These are phyloP conservation scores for Trametes cubensis DNA, from an alignment of 768 basidiomycete genomes.

Conservation along the genomic window DNA sequence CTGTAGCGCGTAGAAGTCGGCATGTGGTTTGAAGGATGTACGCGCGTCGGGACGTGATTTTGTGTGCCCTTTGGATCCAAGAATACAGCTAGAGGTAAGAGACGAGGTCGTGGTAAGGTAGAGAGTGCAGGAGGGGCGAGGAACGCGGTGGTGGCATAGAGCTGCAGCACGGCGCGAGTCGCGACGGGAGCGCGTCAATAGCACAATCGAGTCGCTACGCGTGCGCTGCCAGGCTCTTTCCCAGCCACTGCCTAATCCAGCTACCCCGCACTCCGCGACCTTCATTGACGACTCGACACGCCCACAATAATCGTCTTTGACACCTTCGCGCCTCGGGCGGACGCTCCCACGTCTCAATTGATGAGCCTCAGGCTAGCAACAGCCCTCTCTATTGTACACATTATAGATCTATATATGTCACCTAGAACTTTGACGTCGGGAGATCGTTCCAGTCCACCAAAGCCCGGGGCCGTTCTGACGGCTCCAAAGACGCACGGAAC, in stretches of 20 bases:
- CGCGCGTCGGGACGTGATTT: slow-evolving; percentile 21
- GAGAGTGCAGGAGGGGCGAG: background rate
- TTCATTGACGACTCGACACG: background rate
- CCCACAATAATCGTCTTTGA: background rate
- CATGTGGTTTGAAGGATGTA: slow-evolving; percentile 8
- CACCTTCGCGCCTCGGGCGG: too few relatives aligned
- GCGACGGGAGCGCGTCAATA: background rate
- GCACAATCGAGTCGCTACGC: background rate
- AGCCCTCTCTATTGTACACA: slow-evolving; percentile 1
- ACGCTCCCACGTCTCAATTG: too few relatives aligned
- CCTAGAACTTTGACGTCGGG: slow-evolving; percentile 58
- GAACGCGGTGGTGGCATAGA: slow-evolving; percentile 21
- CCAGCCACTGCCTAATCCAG: slow-evolving; percentile 8
- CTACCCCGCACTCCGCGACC: background rate
- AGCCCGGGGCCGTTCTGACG: slow-evolving; percentile 62
- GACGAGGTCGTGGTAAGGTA: background rate
- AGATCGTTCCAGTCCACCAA: slow-evolving; percentile 77
- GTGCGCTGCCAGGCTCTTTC: slow-evolving; percentile 4
- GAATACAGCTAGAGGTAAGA: background rate
- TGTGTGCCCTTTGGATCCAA: slow-evolving; percentile 2
- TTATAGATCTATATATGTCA: background rate
- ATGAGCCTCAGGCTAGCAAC: background rate
- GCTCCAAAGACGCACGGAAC: slow-evolving; percentile 64
- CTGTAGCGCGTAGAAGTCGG: slow-evolving; percentile 29
- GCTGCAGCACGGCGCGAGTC: background rate